A percentile compares a stretch with the other conserved stretches of the same genome.
Conservation (phyloP, 1,284 basidiomycete genomes). For the Cutaneotrichosporon dermatis region DNA sequence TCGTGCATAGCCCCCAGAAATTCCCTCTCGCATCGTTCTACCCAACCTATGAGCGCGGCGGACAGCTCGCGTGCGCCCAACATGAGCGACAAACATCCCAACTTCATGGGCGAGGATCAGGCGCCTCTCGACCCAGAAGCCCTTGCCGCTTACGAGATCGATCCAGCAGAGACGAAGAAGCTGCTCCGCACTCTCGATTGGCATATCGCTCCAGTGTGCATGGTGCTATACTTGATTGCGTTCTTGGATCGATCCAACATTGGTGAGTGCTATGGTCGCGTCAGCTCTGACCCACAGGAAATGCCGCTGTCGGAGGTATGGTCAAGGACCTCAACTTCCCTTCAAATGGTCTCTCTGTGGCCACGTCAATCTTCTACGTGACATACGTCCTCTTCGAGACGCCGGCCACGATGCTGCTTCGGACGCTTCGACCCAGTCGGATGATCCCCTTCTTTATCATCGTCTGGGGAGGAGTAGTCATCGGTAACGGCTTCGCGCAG, state of each 20-base stretch:
- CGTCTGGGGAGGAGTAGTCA: constrained; percentile 26
- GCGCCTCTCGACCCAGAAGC: not conserved
- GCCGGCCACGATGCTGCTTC: constrained; percentile 29
- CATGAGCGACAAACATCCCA: not conserved
- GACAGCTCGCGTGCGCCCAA: not conserved
- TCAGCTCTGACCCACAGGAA: constrained; percentile 7
- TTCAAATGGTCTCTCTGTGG: constrained; percentile 10
- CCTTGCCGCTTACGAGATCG: not conserved
- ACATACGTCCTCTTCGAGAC: constrained; percentile 37
- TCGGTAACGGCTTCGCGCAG: constrained; percentile 19
- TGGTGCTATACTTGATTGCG: constrained; percentile 15
- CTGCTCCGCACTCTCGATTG: constrained; percentile 11
- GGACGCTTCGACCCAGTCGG: constrained; percentile 26
- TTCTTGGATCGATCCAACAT: constrained; percentile 16
- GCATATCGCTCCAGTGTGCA: constrained; percentile 11
- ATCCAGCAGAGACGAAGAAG: not conserved
- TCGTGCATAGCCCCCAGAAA: too few species aligned
- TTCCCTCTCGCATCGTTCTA: too few species aligned
- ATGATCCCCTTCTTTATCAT: constrained; percentile 19
- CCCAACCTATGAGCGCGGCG: not conserved
- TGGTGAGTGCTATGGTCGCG: not conserved
- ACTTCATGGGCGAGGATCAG: not conserved
- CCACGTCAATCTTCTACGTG: constrained; percentile 28
- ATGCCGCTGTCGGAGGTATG: constrained; percentile 18
- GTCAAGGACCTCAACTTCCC: constrained; percentile 17